phyloP scores from a whole-genome alignment of 257 asterid species.

The Forsythia suspensa region DNA sequence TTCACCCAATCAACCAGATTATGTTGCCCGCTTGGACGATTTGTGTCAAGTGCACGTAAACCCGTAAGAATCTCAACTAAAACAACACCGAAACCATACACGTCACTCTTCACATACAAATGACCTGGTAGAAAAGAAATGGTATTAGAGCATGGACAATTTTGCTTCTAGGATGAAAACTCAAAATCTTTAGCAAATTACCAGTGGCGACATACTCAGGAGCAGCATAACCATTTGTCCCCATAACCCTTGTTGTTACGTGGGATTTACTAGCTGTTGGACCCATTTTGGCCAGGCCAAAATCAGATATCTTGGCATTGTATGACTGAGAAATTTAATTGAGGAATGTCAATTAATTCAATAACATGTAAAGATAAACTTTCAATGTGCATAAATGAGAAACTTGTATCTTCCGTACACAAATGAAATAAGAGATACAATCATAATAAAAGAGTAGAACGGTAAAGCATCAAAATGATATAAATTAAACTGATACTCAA shows the following conservation, averaged over 20 bases:
- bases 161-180: not conserved
- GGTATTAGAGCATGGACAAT: not conserved
- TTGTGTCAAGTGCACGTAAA: constrained; percentile 50
- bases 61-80: constrained; percentile 74
- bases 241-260: constrained; percentile 65
- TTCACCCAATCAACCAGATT: constrained; percentile 65
- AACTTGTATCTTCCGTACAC: too few relatives aligned
- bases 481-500: not conserved
- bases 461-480: not conserved
- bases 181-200: constrained; percentile 13
- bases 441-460: not conserved
- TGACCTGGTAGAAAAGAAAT: constrained; percentile 45
- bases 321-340: constrained; percentile 41
- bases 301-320: constrained; percentile 71
- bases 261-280: constrained; percentile 73
- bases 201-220: constrained; percentile 80
- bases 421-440: not conserved
- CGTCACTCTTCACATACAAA: constrained; percentile 71
- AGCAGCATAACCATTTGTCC: constrained; percentile 83
- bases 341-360: not conserved
- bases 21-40: constrained; percentile 54
- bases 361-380: not conserved
- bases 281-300: constrained; percentile 68
- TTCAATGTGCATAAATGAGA: not conserved
- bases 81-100: constrained; percentile 71